These are phyloP conservation scores for Lizonia empirigonia DNA, from an alignment of 2,329 filamentous ascomycete genomes.

Conservation along the genomic window DNA sequence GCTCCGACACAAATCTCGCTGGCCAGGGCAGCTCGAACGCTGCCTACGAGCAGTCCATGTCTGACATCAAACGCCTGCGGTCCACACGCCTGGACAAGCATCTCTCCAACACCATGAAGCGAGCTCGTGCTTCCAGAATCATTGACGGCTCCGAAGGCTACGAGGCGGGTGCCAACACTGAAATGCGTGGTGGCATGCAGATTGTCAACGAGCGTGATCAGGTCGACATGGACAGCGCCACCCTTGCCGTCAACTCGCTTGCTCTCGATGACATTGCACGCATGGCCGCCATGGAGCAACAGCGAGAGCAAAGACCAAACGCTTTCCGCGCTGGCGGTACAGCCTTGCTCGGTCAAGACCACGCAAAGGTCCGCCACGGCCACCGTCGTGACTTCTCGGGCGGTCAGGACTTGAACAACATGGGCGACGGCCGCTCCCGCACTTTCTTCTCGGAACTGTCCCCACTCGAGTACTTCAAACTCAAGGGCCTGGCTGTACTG, in stretches of 20 bases:
- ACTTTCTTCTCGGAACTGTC: slow-evolving; percentile 97
- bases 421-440: slow-evolving; percentile 63
- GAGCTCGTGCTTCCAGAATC: slow-evolving; percentile 86
- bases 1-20: slow-evolving; percentile 60
- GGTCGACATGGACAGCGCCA: slow-evolving; percentile 75
- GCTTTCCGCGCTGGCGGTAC: slow-evolving; percentile 77
- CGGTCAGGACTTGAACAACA: slow-evolving; percentile 57
- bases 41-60: slow-evolving; percentile 93
- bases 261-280: slow-evolving; percentile 95
- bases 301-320: slow-evolving; percentile 84
- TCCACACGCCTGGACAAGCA: slow-evolving; percentile 95
- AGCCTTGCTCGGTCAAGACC: slow-evolving; percentile 66
- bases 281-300: slow-evolving; percentile 94
- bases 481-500: slow-evolving; percentile 90
- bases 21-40: slow-evolving; percentile 61
- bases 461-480: slow-evolving; percentile 94
- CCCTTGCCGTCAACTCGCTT: slow-evolving; percentile 88
- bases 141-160: slow-evolving; percentile 84
- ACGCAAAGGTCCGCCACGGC: slow-evolving; percentile 70
- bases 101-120: slow-evolving; percentile 88
- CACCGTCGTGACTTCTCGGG: slow-evolving; percentile 70
- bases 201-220: slow-evolving; percentile 82
- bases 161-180: slow-evolving; percentile 71
- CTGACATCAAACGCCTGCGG: slow-evolving; percentile 87
- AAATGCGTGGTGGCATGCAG: slow-evolving; percentile 66